Percentiles rank a stretch among this genome's conserved stretches.
Evolutionary conservation across 2,329 filamentous ascomycete species (phyloP).

Genomic region (Hypoxylon sp.): DNA sequence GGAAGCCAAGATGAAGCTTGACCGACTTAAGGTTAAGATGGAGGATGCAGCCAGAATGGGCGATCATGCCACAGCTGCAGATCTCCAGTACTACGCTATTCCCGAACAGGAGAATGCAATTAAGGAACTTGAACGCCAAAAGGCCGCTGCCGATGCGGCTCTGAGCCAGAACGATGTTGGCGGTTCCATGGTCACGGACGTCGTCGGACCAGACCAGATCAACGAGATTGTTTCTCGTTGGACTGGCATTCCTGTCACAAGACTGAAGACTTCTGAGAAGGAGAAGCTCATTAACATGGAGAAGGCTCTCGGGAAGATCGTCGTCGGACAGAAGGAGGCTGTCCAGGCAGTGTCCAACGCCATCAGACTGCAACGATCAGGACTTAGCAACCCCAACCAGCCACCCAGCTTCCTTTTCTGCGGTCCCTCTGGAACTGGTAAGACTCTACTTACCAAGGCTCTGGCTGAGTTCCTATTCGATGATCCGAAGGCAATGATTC

Average conservation of each 20-base stretch:
- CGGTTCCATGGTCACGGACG: conserved; percentile 86
- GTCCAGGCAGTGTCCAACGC: conserved; percentile 94
- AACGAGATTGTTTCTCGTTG: conserved; percentile 97
- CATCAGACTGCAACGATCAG: conserved; percentile 93
- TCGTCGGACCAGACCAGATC: conserved; percentile 97
- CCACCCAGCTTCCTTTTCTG: conserved; percentile 99
- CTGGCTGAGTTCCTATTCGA: conserved; percentile 98
- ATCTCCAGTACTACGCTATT: conserved; percentile 97
- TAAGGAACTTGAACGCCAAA: conserved; percentile 82
- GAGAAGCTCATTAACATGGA: conserved; percentile 99
- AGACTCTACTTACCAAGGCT: conserved; percentile 96
- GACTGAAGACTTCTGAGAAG: conserved; percentile 94
- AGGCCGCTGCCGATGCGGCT: conserved; percentile 80
- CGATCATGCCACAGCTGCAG: conserved; percentile 88
- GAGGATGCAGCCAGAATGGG: conserved; percentile 92
- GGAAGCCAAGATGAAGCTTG: conserved; percentile 93
- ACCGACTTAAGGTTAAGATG: conserved; percentile 89
- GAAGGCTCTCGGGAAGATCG: conserved; percentile 82
- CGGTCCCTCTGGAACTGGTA: conserved; percentile 97
- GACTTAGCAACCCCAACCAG: conserved; percentile 94
- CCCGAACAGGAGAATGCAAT: conserved; percentile 89
- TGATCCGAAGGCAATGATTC: conserved; percentile 96
- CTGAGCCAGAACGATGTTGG: conserved; percentile 68
- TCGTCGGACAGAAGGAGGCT: conserved; percentile 94
- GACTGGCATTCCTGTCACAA: conserved; percentile 98